Evolutionary conservation across 371 early-diverging fungal species (phyloP), one percentile per base, ranked within the genome.

Genomic region (Parasitella parasitica): DNA sequence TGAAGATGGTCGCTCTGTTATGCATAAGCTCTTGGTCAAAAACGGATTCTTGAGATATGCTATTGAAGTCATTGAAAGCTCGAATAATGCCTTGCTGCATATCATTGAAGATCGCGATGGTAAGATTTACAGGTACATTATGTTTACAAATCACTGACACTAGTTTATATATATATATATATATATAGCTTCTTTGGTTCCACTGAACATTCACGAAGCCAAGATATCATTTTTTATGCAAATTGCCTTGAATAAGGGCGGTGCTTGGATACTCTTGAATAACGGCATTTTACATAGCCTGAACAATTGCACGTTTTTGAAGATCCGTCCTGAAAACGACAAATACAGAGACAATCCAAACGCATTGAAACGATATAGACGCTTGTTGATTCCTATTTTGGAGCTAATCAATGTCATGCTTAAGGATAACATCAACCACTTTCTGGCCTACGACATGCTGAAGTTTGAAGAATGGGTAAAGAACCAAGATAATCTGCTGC

Each of bases 211-310:
- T 49, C 91, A 87, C 69, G 91, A 93, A 63, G 72, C 88, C 12
- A 90, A 89, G 72, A 80, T 94, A 83, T 72, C 85, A 1, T 73
- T 96, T 39, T 83, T 96, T 61, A 69, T 91, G 54, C 85, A 90
- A n/a, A 69, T 96, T 36, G 83, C 92, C 1, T 82, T 86, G 64
- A 77, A 77, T 18, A 66, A 72, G n/a, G 89, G 87, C 16, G 93
- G 94, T 9, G 86, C 92, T 0, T 83, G 84, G 39, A 78, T 83
- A 64, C 75, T 95, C 20, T 48, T 93, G 16, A 90, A 91, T 32
- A 77, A 77, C 63, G 90, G 91, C 8, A 67, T 93, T 13, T 57
- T 94, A 15, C 92, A 91, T 22, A 78, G 73, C 22, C 78, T 95
- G n/a, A 70, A 86, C 16, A 84, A 86, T 54, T 84, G 85, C 50